phyloP scores from a whole-genome alignment of 257 asterid species.

The Ophiorrhiza pumila region DNA sequence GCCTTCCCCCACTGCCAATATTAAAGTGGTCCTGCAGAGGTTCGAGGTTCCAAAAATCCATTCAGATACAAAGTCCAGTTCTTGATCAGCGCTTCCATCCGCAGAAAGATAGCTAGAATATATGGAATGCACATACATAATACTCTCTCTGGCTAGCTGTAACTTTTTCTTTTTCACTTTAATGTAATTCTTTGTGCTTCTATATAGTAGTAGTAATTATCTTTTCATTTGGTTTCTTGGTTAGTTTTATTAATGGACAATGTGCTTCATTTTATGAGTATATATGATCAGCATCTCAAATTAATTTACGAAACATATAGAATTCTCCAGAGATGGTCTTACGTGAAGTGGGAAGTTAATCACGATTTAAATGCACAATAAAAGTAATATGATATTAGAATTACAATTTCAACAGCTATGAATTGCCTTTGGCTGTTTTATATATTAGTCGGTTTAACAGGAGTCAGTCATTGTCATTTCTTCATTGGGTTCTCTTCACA shows the following conservation, averaged over 20 bases:
- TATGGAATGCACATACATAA: not conserved
- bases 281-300: not conserved
- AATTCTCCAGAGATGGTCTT: too few relatives aligned
- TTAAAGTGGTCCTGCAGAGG: slow-evolving; percentile 16
- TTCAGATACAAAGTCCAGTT: slow-evolving; percentile 12
- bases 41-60: slow-evolving; percentile 6
- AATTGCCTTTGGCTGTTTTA: too few relatives aligned
- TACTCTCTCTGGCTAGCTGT: slow-evolving; percentile 6
- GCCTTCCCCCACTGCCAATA: slow-evolving; percentile 1
- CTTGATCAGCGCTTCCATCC: slow-evolving; percentile 12
- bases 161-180: slow-evolving; percentile 3
- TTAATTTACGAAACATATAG: too few relatives aligned
- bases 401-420: too few relatives aligned
- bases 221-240: not conserved
- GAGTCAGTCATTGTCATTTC: too few relatives aligned
- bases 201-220: not conserved
- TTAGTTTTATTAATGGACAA: too few relatives aligned
- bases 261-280: not conserved
- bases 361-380: too few relatives aligned
- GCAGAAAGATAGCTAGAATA: slow-evolving; percentile 12
- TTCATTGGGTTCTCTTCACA: too few relatives aligned
- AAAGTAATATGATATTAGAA: too few relatives aligned
- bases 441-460: too few relatives aligned
- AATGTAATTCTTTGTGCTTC: not conserved
- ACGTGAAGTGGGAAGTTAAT: too few relatives aligned